These are phyloP conservation scores for Ophiostoma ips DNA, from an alignment of 2,329 filamentous ascomycete species.

Conservation along the genomic window DNA sequence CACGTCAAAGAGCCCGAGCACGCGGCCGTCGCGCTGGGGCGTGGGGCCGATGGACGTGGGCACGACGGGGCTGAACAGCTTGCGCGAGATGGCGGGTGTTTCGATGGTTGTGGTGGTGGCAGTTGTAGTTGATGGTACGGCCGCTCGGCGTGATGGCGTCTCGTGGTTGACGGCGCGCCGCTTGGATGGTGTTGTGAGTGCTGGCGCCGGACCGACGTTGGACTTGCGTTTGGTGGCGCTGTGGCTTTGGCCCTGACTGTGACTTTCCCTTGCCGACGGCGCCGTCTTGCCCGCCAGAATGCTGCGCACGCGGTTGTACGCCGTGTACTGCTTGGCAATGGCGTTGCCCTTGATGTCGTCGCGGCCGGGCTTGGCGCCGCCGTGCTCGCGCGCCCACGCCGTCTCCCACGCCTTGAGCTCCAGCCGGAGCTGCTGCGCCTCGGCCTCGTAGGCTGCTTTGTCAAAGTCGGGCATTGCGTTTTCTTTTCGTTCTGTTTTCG, in stretches of 20 bases:
- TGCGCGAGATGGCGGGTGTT: constrained; percentile 43
- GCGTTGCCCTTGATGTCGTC: constrained; percentile 65
- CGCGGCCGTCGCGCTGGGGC: constrained; percentile 63
- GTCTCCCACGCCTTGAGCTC: constrained; percentile 65
- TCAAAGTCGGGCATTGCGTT: constrained; percentile 32
- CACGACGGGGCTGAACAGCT: constrained; percentile 44
- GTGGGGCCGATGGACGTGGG: constrained; percentile 60
- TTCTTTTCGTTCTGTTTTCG: no score
- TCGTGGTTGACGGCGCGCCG: neutral
- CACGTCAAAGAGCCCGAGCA: constrained; percentile 65
- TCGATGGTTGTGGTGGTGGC: neutral
- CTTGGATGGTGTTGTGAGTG: constrained; percentile 31
- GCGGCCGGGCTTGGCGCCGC: constrained; percentile 54
- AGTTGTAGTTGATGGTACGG: neutral
- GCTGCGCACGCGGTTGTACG: constrained; percentile 54
- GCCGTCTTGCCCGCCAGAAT: constrained; percentile 38
- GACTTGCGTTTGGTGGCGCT: constrained; percentile 22
- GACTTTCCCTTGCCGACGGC: neutral
- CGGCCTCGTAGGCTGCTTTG: constrained; percentile 32
- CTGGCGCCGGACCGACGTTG: constrained; percentile 21
- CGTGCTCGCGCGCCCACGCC: constrained; percentile 46
- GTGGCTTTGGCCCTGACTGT: neutral
- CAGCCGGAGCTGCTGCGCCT: constrained; percentile 43
- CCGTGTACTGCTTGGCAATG: constrained; percentile 64
- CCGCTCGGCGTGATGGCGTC: neutral